phyloP scores from a whole-genome alignment of 1,284 basidiomycete species.

The Leucoagaricus sp. region DNA sequence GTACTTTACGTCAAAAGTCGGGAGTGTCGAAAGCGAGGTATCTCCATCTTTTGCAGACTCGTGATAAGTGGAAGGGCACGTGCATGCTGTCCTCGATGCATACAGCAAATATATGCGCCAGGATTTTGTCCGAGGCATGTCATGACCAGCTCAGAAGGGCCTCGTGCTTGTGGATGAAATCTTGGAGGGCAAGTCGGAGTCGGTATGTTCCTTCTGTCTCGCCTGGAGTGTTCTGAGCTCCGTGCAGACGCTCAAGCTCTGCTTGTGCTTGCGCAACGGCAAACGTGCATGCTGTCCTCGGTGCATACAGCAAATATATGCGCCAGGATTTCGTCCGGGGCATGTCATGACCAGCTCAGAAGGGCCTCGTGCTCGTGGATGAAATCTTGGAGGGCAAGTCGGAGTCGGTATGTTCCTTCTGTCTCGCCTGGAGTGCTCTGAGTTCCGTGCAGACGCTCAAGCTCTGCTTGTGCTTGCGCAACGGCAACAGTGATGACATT shows the following conservation, averaged over 20 bases:
- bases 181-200: neutral
- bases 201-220: too few species aligned
- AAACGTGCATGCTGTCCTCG: neutral
- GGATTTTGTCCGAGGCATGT: neutral
- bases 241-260: neutral
- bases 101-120: neutral
- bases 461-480: neutral
- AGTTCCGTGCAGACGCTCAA: neutral
- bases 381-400: neutral
- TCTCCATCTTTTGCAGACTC: neutral
- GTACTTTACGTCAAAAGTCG: neutral
- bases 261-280: neutral
- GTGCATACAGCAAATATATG: neutral
- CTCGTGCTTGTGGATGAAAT: neutral
- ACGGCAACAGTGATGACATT: neutral
- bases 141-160: neutral
- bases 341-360: neutral
- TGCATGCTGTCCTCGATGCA: neutral
- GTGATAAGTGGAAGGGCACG: neutral
- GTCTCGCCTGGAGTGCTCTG: neutral
- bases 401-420: neutral
- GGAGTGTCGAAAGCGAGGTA: neutral
- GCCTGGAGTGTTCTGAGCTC: neutral
- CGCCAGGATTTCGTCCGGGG: neutral
- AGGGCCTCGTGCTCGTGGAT: neutral